phyloP scores from a whole-genome alignment of 805 yeast genomes.

The Pichia nanzhaoensis region DNA sequence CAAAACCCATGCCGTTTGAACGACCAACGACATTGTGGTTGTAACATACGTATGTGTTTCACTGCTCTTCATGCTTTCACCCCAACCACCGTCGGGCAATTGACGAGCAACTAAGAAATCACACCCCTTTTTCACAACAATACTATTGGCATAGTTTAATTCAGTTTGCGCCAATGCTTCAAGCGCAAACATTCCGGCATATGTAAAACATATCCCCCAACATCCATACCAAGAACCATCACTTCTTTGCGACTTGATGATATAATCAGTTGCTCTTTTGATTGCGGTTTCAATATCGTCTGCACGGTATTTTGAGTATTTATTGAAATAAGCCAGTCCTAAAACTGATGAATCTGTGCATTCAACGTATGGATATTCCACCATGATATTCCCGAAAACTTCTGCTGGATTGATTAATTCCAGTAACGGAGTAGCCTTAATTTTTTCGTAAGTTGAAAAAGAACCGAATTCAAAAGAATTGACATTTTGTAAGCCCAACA shows the following conservation, averaged over 20 bases:
- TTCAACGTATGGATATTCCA: constrained; percentile 96
- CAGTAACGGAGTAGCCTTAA: constrained; percentile 69
- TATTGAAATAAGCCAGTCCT: constrained; percentile 75
- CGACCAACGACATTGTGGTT: constrained; percentile 53
- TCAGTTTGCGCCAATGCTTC: constrained; percentile 81
- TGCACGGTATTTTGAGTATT: constrained; percentile 56
- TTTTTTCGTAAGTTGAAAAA: constrained; percentile 84
- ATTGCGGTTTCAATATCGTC: constrained; percentile 66
- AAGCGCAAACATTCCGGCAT: constrained; percentile 96
- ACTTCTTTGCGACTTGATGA: constrained; percentile 54
- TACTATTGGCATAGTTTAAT: constrained; percentile 53
- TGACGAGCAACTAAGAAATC: constrained; percentile 76
- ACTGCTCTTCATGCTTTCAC: constrained; percentile 86
- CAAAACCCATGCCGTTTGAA: constrained; percentile 90
- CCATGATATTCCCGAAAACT: constrained; percentile 97
- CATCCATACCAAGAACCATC: constrained; percentile 99
- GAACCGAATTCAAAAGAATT: constrained; percentile 83
- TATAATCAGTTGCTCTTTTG: constrained; percentile 64
- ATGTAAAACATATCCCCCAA: constrained; percentile 96
- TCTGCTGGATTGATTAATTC: constrained; percentile 92
- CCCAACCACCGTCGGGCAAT: constrained; percentile 93
- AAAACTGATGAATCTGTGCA: constrained; percentile 94
- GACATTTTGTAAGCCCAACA: constrained; percentile 69
- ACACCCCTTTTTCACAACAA: constrained; percentile 66
- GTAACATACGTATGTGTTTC: constrained; percentile 74